Evolutionary conservation across 1,139 yeast species (phyloP), one percentile per base, ranked within the genome.

Genomic region (Wickerhamiella pararugosa): DNA sequence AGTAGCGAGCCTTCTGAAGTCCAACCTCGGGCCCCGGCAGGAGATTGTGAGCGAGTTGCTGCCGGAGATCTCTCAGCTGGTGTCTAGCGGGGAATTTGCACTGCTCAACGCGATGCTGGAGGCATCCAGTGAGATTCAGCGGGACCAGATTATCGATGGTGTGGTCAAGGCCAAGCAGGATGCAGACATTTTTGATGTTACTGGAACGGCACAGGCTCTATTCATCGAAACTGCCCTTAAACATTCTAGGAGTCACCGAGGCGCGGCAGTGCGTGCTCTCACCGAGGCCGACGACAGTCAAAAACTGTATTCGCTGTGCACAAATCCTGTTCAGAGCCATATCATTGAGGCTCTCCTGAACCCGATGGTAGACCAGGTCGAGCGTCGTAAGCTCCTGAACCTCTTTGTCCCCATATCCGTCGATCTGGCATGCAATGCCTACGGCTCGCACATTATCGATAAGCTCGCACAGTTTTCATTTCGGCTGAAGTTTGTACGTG

Each of bases 401-500:
- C 63, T 70, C 10, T 67, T 90, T 47, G 70, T 67, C 6, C 72
- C 73, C 44, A 32, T 44, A 2, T 35, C 44, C 5, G 62, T 67
- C 33, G 72, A 66, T 7, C 66, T 90, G 49, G 70, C 94, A 0
- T 78, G 93, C 54, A 81, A 87, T 55, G 83, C 94, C 0, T 82
- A 84, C 51, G 97, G 94, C 1, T 86, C 96, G 2, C 97, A 87
- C 57, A 73, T 87, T 35, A 79, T 86, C 37, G 98, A 90, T 60
- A 75, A 74, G 47, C 66, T 83, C 43, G 86, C 95, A 94, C 62
- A 59, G 29, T 86, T 83, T 56, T 77, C 94, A 0, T 68, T 76
- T 36, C 75, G 77, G 46, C 69, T 86, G 55, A 83, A 86, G 47
- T 75, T 79, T 69, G 82, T 81, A 61, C 82, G 93, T 53, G 97